A percentile compares a stretch with the other conserved stretches of the same genome.
These are phyloP conservation scores for Lactarius sp. DNA, from an alignment of 768 basidiomycete species.

Conservation along the genomic window DNA sequence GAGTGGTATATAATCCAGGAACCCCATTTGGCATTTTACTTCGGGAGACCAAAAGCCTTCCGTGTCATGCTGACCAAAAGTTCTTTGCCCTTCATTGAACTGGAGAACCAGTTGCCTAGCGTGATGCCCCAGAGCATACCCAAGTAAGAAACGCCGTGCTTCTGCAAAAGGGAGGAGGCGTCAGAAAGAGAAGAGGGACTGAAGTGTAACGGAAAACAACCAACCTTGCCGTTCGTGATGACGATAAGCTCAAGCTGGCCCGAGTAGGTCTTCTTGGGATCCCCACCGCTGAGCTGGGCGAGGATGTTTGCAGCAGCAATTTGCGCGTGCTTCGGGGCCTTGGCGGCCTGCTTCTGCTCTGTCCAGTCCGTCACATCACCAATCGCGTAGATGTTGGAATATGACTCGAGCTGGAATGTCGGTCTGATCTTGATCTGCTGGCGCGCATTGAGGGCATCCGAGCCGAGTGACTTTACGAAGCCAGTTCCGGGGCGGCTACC, in stretches of 20 bases:
- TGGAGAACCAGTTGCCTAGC: slow-evolving; percentile 23
- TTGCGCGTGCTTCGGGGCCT: slow-evolving; percentile 40
- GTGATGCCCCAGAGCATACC: slow-evolving; percentile 22
- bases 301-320: slow-evolving; percentile 49
- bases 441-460: slow-evolving; percentile 33
- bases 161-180: not conserved
- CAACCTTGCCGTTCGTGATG: slow-evolving; percentile 24
- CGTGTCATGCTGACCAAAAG: slow-evolving; percentile 16
- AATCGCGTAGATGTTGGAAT: slow-evolving; percentile 55
- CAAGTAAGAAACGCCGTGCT: slow-evolving; percentile 12
- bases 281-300: slow-evolving; percentile 37
- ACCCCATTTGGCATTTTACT: not conserved
- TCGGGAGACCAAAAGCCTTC: slow-evolving; percentile 15
- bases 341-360: slow-evolving; percentile 58
- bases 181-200: not conserved
- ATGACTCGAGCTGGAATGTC: slow-evolving; percentile 49
- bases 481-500: slow-evolving; percentile 46
- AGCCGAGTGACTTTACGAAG: slow-evolving; percentile 45
- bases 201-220: not conserved
- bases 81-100: slow-evolving; percentile 21
- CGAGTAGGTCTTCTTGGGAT: slow-evolving; percentile 40
- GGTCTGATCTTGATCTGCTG: slow-evolving; percentile 49
- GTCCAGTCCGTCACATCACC: slow-evolving; percentile 62
- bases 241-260: slow-evolving; percentile 50
- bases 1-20: slow-evolving; percentile 3